Evolutionary conservation across 495 filamentous ascomycete species (phyloP), one percentile per base, ranked within the genome.

Genomic region (Hypoxylon rickii): DNA sequence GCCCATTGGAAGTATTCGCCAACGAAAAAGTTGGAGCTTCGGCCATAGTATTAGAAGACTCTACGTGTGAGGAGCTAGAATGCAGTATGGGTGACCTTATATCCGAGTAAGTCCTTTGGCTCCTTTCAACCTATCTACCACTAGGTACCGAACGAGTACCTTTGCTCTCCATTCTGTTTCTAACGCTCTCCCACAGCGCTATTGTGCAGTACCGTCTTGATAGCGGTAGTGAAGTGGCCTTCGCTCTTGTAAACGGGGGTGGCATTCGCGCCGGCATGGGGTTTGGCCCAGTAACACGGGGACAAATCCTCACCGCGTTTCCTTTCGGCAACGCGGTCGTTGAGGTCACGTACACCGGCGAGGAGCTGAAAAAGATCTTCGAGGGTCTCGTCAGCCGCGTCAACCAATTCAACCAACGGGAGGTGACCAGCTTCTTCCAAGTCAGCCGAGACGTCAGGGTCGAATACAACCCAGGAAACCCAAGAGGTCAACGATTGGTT

Each of bases 271-370:
- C 81, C 0, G 76, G 75, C 13, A 84, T 85, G 43, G 79, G 81
- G 37, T 61, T 50, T 1, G 74, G 81, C 19, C 49, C 65, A 16
- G 77, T 84, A 51, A 85, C 79, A 2, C 70, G 79, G 5, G 80
- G 81, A 12, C 73, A 82, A 37, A 75, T 84, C 0, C 64, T 83
- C 7, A 83, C 79, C 0, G 70, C 78, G 1, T 85, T 83, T 54
- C 83, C 81, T 7, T 85, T 85, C 53, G 73, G 75, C 42, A 84
- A 84, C 61, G 68, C 79, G 13, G 70, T 84, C 2, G 80, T 81
- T 5, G 76, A 79, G 48, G 41, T 82, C 7, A 51, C 39, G 0
- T 65, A 79, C 21, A 63, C 70, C 0, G 82, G 80, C 20, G 58
- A 69, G 7, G 64, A 74, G 38, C 63, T 85, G 0, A 80, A 79